Conservation (phyloP, 257 asterid genomes). For the Fraxinus pennsylvanica region DNA sequence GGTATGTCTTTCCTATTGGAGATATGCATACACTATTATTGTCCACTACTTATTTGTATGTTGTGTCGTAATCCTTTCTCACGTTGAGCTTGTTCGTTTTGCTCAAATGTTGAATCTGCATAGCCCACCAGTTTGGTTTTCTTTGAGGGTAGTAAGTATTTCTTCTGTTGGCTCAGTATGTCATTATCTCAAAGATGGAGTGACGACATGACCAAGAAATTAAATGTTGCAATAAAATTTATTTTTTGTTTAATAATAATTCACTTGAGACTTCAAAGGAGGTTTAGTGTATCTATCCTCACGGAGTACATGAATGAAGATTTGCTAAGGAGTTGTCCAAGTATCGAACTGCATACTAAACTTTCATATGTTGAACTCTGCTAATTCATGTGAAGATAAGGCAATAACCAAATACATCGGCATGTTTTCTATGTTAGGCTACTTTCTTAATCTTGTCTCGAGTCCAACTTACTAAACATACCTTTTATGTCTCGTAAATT, state of each 20-base stretch:
- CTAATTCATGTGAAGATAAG: background rate
- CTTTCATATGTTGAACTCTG: background rate
- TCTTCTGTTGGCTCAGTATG: background rate
- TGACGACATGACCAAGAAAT: background rate
- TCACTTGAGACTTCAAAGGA: background rate
- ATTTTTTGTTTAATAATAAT: background rate
- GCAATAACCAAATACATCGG: too few relatives aligned
- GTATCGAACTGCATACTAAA: background rate
- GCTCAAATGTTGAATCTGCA: background rate
- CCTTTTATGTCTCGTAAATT: background rate
- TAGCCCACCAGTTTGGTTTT: background rate
- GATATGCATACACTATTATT: background rate
- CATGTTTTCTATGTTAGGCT: too few relatives aligned
- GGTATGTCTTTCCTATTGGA: slow-evolving; percentile 41
- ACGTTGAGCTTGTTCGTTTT: background rate
- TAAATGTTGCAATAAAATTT: too few relatives aligned
- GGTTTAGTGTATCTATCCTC: background rate
- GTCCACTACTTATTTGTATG: background rate
- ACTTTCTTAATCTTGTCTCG: background rate
- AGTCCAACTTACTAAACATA: background rate
- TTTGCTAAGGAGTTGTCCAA: background rate
- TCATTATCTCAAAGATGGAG: background rate
- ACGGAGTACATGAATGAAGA: background rate
- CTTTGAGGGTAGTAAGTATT: background rate
- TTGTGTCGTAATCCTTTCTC: background rate